Evolutionary conservation across 2,329 filamentous ascomycete species (phyloP), one percentile per base, ranked within the genome.

Genomic region (Apiospora arundinis): DNA sequence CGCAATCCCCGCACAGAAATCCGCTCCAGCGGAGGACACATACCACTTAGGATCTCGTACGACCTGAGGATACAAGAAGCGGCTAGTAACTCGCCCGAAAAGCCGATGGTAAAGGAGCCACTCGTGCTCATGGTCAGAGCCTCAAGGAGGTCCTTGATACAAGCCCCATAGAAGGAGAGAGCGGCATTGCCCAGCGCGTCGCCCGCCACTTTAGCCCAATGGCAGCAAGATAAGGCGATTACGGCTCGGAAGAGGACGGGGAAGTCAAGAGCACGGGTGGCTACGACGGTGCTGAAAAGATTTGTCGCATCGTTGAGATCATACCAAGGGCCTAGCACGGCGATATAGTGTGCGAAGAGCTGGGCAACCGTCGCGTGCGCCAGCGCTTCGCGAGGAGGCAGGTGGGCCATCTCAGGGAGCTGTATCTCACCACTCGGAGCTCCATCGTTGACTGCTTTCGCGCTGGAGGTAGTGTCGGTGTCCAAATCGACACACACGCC

Each of bases 41-140:
- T 68, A 44, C 66, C 66, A 28, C 25, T 68, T 40, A 68, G 18
- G 42, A 68, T 68, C 42, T 68, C 66, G 37, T 68, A 68, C 18
- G 45, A 42, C 25, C 45, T 32, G 32, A 68, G 45, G 18, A 44
- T 18, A 40, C 66, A 68, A 68, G 66, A 32, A 11, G 66, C 66
- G 14, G 66, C 66, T 14, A 68, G 66, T 11, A 42, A 68, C 25
- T 42, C 66, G 5, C 66, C 66, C 18, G 18, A 42, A 12, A 68
- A 40, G 37, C 37, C 37, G 5, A 40, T 40, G 37, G 37, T 40
- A 40, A 40, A 40, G 37, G 37, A 40, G 37, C 37, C 37, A 12
- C 45, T 68, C 23, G 66, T 7, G 40, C 7, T 5, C 23, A 21
- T 9, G 25, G 14, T 40, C 40, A 68, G 42, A 42, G 66, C 66